Evolutionary conservation across 2,329 filamentous ascomycete genomes (phyloP).

Genomic region (Septoria linicola): DNA sequence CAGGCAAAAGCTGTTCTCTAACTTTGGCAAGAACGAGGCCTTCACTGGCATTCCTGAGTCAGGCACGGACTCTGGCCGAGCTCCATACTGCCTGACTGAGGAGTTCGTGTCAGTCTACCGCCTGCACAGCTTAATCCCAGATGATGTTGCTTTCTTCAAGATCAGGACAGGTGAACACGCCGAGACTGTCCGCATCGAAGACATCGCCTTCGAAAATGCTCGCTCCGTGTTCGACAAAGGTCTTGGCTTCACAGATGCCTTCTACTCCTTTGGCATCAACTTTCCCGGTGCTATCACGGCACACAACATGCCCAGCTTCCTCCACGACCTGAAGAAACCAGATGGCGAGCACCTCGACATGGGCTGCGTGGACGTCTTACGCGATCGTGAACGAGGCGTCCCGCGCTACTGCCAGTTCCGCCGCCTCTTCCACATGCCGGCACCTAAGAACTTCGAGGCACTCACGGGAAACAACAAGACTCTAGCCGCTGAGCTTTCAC

Average conservation of each 20-base stretch:
- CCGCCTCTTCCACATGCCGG: slow-evolving; percentile 43
- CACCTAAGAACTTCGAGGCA: slow-evolving; percentile 42
- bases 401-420: slow-evolving; percentile 50
- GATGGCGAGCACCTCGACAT: slow-evolving; percentile 46
- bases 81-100: slow-evolving; percentile 46
- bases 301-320: slow-evolving; percentile 44
- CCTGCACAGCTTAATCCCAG: slow-evolving; percentile 43
- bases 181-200: slow-evolving; percentile 34
- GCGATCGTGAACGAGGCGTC: slow-evolving; percentile 50
- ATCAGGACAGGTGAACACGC: slow-evolving; percentile 33
- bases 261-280: slow-evolving; percentile 52
- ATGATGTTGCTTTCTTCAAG: slow-evolving; percentile 41
- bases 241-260: slow-evolving; percentile 40
- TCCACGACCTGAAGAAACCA: slow-evolving; percentile 44
- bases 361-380: slow-evolving; percentile 49
- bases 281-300: slow-evolving; percentile 49
- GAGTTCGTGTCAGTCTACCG: slow-evolving; percentile 49
- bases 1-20: too few relatives aligned
- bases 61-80: slow-evolving; percentile 39
- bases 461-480: slow-evolving; percentile 42
- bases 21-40: too few relatives aligned
- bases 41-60: slow-evolving; percentile 46
- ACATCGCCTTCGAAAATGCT: slow-evolving; percentile 40
- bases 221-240: slow-evolving; percentile 36
- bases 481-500: slow-evolving; percentile 41